Base-by-base conservation (phyloP, 805 yeast species). In the Priceomyces carsonii region DNA sequence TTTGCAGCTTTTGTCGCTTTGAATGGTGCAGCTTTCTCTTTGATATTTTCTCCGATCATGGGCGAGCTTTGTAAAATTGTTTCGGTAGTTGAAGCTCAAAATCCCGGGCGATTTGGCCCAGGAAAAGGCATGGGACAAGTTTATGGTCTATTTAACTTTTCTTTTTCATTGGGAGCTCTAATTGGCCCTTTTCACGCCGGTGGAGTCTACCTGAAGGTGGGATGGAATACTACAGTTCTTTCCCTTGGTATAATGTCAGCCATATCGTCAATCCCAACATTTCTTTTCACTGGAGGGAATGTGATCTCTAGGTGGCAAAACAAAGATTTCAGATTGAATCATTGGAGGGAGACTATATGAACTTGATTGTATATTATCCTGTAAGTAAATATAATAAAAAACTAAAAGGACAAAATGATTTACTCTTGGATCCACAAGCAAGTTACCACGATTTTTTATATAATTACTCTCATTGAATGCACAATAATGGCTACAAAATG, bases 1-100 rank as follows among this genome's bases (percentile, higher is more conserved):
- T 23, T 23, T 23, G 26, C 26, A 12, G 5, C 26, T 23, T 5
- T 23, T 23, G 14, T 23, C 14, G 26, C 26, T 23, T 15, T 23
- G 6, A 7, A 23, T 23, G 26, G 26, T 5, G n/a, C 14, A 4
- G 26, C 26, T 23, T 12, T 23, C 7, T 5, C 26, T 5, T 23
- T 23, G 8, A 23, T 23, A 13, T 23, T 23, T 7, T 5, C 26
- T 7, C 26, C 26, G 14, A 7, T 23, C n/a, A 23, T 23, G 26
- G 8, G 26, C 5, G 26, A 23, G 8, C 14, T 23, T 13, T 23
- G n/a, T 23, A 6, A 7, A 7, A 15, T 23, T 5, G 26, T 23
- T 5, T 23, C 26, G 14, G 14, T 23, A 15, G 14, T 23, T 4
- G n/a, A 13, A 23, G 26, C n/a, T 12, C 5, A 23, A 15, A 13